Percentiles rank a stretch among this genome's conserved stretches.
phyloP scores from a whole-genome alignment of 1,284 basidiomycete genomes.

The Anthracocystis panici-leucophaei region DNA sequence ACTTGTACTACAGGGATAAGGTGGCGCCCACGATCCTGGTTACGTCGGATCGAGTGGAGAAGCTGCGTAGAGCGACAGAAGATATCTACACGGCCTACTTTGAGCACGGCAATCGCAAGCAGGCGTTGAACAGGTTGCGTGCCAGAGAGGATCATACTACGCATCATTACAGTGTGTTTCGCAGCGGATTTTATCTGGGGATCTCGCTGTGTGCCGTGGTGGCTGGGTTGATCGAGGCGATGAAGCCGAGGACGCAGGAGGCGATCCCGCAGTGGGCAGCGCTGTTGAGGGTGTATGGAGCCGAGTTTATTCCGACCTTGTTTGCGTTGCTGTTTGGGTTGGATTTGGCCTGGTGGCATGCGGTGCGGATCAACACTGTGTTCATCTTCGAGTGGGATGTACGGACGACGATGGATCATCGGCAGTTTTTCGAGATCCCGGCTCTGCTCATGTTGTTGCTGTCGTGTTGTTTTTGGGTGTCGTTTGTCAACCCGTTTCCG shows the following conservation, averaged over 20 bases:
- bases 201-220: conserved; percentile 81
- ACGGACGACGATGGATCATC: conserved; percentile 80
- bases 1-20: conserved; percentile 81
- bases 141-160: conserved; percentile 71
- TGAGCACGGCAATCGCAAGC: conserved; percentile 85
- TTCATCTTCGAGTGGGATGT: conserved; percentile 84
- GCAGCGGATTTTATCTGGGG: conserved; percentile 80
- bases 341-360: conserved; percentile 83
- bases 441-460: conserved; percentile 81
- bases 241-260: conserved; percentile 75
- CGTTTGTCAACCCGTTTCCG: conserved; percentile 74
- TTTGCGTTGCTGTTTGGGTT: conserved; percentile 82
- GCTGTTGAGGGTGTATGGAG: conserved; percentile 84
- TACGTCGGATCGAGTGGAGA: conserved; percentile 75
- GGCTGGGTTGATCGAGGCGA: conserved; percentile 78
- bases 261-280: conserved; percentile 80
- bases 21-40: conserved; percentile 73
- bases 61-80: conserved; percentile 77
- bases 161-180: conserved; percentile 77
- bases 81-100: conserved; percentile 64
- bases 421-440: conserved; percentile 87
- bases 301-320: conserved; percentile 80
- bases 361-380: conserved; percentile 83
- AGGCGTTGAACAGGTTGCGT: conserved; percentile 79
- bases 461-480: conserved; percentile 85